Conservation (phyloP, 2,329 filamentous ascomycete genomes). For the Trichoderma citrinoviride region DNA sequence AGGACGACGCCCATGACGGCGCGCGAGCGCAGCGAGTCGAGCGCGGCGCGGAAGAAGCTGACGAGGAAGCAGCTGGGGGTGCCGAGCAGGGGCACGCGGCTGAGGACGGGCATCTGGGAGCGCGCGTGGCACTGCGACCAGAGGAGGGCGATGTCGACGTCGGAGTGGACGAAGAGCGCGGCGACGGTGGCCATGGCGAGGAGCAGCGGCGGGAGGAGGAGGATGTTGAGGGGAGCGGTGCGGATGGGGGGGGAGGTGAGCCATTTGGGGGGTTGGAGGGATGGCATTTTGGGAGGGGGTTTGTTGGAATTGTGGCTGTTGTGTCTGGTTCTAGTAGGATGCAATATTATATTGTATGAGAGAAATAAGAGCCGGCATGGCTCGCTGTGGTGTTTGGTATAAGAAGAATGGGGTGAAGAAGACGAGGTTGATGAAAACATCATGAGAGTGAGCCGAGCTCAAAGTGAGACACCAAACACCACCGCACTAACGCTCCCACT, state of each 20-base stretch:
- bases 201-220: slow-evolving; percentile 49
- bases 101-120: slow-evolving; percentile 44
- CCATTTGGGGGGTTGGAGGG: not conserved
- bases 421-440: not conserved
- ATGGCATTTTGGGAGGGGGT: not conserved
- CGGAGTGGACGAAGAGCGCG: slow-evolving; percentile 45
- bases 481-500: too few species aligned
- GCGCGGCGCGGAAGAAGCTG: slow-evolving; percentile 48
- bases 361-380: not conserved
- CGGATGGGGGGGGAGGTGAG: slow-evolving; percentile 47
- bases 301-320: too few species aligned
- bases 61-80: slow-evolving; percentile 49
- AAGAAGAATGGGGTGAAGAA: not conserved
- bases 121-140: slow-evolving; percentile 54
- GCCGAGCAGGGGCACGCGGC: slow-evolving; percentile 45
- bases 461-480: too few species aligned
- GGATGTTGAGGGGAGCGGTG: slow-evolving; percentile 50
- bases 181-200: slow-evolving; percentile 44
- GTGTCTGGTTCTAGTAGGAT: not conserved
- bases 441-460: not conserved
- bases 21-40: slow-evolving; percentile 41
- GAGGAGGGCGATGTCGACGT: slow-evolving; percentile 51
- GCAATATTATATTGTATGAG: too few species aligned
- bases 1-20: slow-evolving; percentile 44
- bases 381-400: not conserved